A percentile compares a stretch with the other conserved stretches of the same genome.
phyloP scores from a whole-genome alignment of 2,329 filamentous ascomycete genomes.

The Fusarium torulosum region DNA sequence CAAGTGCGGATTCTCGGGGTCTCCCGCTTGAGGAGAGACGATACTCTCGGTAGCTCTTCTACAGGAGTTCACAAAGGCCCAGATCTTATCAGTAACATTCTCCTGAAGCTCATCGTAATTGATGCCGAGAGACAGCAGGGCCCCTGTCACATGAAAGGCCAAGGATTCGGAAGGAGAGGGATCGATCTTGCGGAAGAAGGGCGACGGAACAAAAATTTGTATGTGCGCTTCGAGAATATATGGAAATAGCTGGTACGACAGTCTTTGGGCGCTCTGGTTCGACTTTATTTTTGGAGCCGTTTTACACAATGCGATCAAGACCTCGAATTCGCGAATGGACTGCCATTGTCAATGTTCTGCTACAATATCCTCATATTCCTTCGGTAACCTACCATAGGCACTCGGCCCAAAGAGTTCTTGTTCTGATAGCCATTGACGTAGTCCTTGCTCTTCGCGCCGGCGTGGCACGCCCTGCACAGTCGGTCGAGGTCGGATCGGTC shows the following conservation, averaged over 20 bases:
- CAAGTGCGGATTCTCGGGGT: conserved; percentile 69
- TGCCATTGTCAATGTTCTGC: conserved; percentile 55
- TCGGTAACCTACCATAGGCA: conserved; percentile 69
- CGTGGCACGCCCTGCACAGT: conserved; percentile 69
- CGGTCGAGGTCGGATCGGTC: conserved; percentile 74
- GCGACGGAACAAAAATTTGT: conserved; percentile 82
- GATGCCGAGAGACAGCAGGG: conserved; percentile 83
- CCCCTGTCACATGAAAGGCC: conserved; percentile 81
- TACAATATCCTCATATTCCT: neutral
- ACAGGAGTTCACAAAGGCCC: conserved; percentile 80
- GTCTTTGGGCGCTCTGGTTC: conserved; percentile 78
- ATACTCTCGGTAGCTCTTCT: conserved; percentile 69
- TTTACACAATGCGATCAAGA: conserved; percentile 90
- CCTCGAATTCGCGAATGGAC: conserved; percentile 91
- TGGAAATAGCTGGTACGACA: conserved; percentile 82
- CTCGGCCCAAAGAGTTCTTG: conserved; percentile 62
- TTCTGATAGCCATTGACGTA: conserved; percentile 62
- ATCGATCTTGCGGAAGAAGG: conserved; percentile 84
- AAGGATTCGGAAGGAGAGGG: conserved; percentile 91
- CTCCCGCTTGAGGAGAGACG: conserved; percentile 65
- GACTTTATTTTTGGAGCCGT: conserved; percentile 82
- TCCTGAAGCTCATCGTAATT: conserved; percentile 78
- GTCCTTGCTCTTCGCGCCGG: conserved; percentile 59
- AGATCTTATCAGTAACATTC: conserved; percentile 74
- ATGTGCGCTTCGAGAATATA: conserved; percentile 88